Evolutionary conservation across 2,329 filamentous ascomycete species (phyloP).

Genomic region (Calycina herbarum): DNA sequence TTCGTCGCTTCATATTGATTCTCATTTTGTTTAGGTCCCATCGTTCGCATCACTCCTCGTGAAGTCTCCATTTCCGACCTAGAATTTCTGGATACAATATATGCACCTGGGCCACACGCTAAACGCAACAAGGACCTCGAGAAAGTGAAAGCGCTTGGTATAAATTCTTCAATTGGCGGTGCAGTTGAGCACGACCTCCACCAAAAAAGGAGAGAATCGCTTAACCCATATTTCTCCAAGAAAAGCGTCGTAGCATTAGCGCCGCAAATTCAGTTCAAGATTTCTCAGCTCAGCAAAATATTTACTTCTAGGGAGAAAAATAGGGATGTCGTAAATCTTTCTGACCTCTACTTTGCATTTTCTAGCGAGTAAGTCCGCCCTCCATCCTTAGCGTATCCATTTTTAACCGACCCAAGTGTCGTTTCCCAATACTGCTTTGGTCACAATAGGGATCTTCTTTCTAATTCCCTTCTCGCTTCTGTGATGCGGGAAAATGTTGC

Average conservation of each 20-base stretch:
- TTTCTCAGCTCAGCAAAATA: not conserved
- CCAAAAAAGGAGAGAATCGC: conserved; percentile 18
- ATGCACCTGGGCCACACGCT: not conserved
- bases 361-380: conserved; percentile 7
- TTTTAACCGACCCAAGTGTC: not conserved
- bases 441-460: conserved; percentile 2
- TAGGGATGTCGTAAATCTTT: conserved; percentile 7
- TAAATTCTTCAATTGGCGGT: conserved; percentile 2
- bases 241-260: conserved; percentile 10
- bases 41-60: conserved; percentile 11
- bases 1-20: not conserved
- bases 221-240: conserved; percentile 24
- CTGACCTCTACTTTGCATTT: conserved; percentile 10
- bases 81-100: conserved; percentile 8
- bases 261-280: not conserved
- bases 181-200: conserved; percentile 20
- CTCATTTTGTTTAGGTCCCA: conserved; percentile 2
- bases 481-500: conserved; percentile 4
- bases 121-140: conserved; percentile 6
- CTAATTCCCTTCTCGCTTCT: not conserved
- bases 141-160: conserved; percentile 7
- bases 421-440: conserved; percentile 15
- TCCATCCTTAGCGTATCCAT: not conserved
- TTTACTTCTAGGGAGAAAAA: not conserved
- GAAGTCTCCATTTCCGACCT: conserved; percentile 9